Conservation (phyloP, 1,284 basidiomycete species). For the Lentinula novae-zelandiae region DNA sequence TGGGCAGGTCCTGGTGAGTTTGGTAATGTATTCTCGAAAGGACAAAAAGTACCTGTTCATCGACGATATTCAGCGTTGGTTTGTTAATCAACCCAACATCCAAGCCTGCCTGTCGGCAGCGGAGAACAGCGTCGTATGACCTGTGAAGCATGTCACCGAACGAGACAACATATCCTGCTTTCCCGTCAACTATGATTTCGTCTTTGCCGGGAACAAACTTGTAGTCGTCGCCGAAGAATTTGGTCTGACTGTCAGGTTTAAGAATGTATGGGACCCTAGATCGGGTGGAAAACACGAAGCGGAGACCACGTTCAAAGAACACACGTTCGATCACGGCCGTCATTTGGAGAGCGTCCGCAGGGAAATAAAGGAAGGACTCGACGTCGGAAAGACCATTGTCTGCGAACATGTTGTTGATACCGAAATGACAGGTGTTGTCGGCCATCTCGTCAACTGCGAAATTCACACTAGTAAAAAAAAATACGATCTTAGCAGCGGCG, state of each 20-base stretch:
- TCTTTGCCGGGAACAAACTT: slow-evolving; percentile 81
- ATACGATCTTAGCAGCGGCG: neutral
- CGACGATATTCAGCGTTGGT: slow-evolving; percentile 75
- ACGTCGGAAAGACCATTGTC: slow-evolving; percentile 81
- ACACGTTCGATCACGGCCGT: slow-evolving; percentile 68
- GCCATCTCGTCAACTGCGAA: slow-evolving; percentile 66
- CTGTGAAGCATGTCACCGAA: slow-evolving; percentile 84
- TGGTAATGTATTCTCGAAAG: neutral
- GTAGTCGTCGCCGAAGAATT: slow-evolving; percentile 69
- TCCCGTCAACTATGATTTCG: slow-evolving; percentile 69
- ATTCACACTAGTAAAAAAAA: neutral
- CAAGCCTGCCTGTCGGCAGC: slow-evolving; percentile 64
- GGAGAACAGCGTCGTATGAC: slow-evolving; percentile 75
- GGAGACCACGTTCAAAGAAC: slow-evolving; percentile 77
- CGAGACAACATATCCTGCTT: slow-evolving; percentile 71
- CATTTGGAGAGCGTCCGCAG: slow-evolving; percentile 81
- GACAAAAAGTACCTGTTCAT: slow-evolving; percentile 55
- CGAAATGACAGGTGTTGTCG: slow-evolving; percentile 84
- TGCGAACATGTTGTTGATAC: slow-evolving; percentile 81
- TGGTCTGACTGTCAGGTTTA: slow-evolving; percentile 65
- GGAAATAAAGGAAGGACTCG: slow-evolving; percentile 81
- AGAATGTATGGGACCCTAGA: slow-evolving; percentile 84
- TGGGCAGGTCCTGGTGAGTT: slow-evolving; percentile 19
- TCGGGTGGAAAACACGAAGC: slow-evolving; percentile 84
- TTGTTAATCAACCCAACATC: slow-evolving; percentile 85